Evolutionary conservation across 228 moss, liverwort and hornwort species (phyloP), one percentile per base, ranked within the genome.

Genomic region (Sphagnum magellanicum): DNA sequence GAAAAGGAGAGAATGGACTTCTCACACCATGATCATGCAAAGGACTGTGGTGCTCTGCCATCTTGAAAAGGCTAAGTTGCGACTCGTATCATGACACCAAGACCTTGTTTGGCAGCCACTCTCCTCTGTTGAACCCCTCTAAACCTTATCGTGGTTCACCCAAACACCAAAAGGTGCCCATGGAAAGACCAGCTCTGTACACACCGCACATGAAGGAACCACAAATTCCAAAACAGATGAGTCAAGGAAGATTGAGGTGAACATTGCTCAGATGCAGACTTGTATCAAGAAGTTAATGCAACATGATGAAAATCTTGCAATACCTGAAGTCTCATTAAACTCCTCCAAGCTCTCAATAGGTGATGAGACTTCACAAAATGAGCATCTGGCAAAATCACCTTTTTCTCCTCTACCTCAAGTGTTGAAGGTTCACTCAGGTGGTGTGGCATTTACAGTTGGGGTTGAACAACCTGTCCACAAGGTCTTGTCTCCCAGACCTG

Each of bases 131-230:
- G 15, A 82, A 73, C 10, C 75, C 82, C 51, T 75, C 75, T 10
- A 73, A 73, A 0, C 75, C 82, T 0, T 69, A 78, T 66, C 12
- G 73, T 10, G 69, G 78, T 4, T 76, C 78, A 9, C 82, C 78
- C 10, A 82, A 79, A 68, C 73, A 78, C 11, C 78, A 82, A 75
- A 82, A 82, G 73, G 78, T 82, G 10, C 16, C 78, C 17, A 4
- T 65, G 46, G 82, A 82, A 65, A 75, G 82, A 6, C 76, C 78
- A 0, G 82, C 82, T 1, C 75, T 82, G 71, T 55, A 8, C 53
- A 8, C 53, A 12, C 0, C 0, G 53, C 9, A 12, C 53, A 7
- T 7, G 12, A 12, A 55, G 53, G 53, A 55, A 12, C 53, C 12
- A 8, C 8, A 12, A 8, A 55, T 55, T 32, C 32, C 32, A 57